phyloP scores from a whole-genome alignment of 331 rosid genomes.

The Malus hybrid region DNA sequence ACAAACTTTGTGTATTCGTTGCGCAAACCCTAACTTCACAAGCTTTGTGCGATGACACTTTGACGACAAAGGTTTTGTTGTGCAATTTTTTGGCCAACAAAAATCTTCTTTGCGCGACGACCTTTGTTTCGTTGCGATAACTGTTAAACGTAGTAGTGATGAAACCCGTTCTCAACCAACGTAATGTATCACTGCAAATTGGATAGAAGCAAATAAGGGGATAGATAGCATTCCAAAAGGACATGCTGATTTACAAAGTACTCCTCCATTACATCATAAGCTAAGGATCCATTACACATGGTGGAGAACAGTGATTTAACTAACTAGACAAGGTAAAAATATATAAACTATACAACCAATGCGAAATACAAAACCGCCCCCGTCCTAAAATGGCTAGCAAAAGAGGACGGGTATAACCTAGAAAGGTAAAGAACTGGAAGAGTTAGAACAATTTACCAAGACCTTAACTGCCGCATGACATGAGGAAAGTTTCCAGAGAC shows the following conservation, averaged over 20 bases:
- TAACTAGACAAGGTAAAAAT: conserved; percentile 14
- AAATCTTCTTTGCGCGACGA: too few relatives aligned
- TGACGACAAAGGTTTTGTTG: too few relatives aligned
- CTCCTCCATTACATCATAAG: conserved; percentile 10
- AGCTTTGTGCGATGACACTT: too few relatives aligned
- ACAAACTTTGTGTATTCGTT: too few relatives aligned
- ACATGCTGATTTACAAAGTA: background rate
- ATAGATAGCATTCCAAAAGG: background rate
- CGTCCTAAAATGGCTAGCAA: conserved; percentile 18
- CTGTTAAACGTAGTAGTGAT: too few relatives aligned
- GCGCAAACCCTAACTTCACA: too few relatives aligned
- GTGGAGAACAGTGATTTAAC: conserved; percentile 10
- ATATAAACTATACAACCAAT: conserved; percentile 27
- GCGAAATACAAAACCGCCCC: conserved; percentile 18
- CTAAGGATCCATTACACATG: background rate
- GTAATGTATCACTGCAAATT: background rate
- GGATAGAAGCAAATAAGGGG: background rate
- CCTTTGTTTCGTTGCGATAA: too few relatives aligned
- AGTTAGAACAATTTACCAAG: background rate
- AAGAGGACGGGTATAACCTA: conserved; percentile 10
- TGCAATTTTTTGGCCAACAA: too few relatives aligned
- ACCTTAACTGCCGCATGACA: background rate
- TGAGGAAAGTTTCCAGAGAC: background rate
- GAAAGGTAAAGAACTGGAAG: background rate
- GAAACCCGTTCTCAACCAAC: too few relatives aligned